Evolutionary conservation across 2,329 filamentous ascomycete species (phyloP), one percentile per base, ranked within the genome.

Genomic region (Macroventuria anomochaeta): DNA sequence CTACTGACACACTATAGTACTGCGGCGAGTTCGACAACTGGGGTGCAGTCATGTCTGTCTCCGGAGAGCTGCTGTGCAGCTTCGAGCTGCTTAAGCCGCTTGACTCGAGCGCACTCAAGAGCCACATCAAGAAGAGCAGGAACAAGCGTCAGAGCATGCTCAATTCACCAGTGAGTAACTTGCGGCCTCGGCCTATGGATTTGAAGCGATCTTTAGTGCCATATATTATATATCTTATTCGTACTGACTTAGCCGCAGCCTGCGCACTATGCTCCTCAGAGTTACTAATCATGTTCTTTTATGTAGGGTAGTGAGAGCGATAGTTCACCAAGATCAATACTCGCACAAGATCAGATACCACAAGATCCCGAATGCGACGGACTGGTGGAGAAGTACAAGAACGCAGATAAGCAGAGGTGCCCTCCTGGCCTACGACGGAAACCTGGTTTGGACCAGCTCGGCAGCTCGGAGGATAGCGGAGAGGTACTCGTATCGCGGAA

Each of bases 1-100:
- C 52, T 60, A 61, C 71, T 67, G 33, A 61, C 23, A n/a, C 6
- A 4, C 17, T 31, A 13, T 51, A 96, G 90, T 97, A 99, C 71
- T 99, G 95, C 68, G 95, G 95, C 63, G 95, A 99, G 75, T 99
- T 99, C 64, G 95, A 99, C 73, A 99, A 99, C 61, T 97, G 95
- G 91, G 95, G 95, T 17, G 95, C 95, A 12, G 93, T 97, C 63
- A 99, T 99, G 95, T 96, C 93, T 2, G 95, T 99, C 18, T 97
- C 92, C 1, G 86, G 85, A 12, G 95, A 97, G 75, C 79, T 99
- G 46, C 85, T 99, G 1, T 99, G 95, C 79, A 97, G 93, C 73
- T 99, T 99, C 71, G 95, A 99, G 77, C 82, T 99, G 13, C 83
- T 99, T 56, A 99, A 99, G 76, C 95, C 95, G 7, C 83, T 99